These are phyloP conservation scores for Diaporthe helianthi DNA, from an alignment of 2,329 filamentous ascomycete species.

Conservation along the genomic window DNA sequence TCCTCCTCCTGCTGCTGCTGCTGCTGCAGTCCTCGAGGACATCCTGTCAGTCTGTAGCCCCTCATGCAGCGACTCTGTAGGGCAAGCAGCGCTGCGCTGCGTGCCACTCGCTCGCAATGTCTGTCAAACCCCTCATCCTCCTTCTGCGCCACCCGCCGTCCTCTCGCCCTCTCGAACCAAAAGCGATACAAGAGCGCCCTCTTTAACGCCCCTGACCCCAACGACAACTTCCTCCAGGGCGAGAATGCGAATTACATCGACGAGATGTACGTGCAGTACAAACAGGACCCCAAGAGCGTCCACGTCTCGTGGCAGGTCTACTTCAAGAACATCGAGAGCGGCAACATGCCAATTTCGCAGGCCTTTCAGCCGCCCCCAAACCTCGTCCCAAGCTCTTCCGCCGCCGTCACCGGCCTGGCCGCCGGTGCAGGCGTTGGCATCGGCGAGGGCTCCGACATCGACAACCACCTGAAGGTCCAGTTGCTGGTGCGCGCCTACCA, in stretches of 20 bases:
- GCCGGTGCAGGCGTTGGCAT: conserved; percentile 71
- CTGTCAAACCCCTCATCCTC: conserved; percentile 45
- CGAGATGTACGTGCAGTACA: conserved; percentile 99
- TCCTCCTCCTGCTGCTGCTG: neutral
- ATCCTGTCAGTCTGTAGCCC: conserved; percentile 16
- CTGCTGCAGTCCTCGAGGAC: neutral
- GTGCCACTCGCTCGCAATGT: conserved; percentile 46
- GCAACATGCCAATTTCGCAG: conserved; percentile 96
- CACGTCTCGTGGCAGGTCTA: conserved; percentile 99
- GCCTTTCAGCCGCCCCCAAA: conserved; percentile 96
- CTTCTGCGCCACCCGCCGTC: conserved; percentile 55
- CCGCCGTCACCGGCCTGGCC: conserved; percentile 76
- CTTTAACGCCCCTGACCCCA: conserved; percentile 72
- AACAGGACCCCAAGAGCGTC: conserved; percentile 88
- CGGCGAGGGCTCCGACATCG: conserved; percentile 79
- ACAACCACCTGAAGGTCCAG: conserved; percentile 98
- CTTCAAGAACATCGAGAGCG: conserved; percentile 99
- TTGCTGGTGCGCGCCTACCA: conserved; percentile 97
- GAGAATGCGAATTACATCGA: conserved; percentile 99
- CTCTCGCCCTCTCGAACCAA: conserved; percentile 57
- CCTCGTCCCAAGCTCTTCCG: conserved; percentile 81
- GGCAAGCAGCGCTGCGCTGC: conserved; percentile 40
- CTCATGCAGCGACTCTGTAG: conserved; percentile 35
- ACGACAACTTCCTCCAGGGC: conserved; percentile 94
- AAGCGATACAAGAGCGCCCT: conserved; percentile 63